phyloP scores from a whole-genome alignment of 192 early-diverging fungal genomes.

The Thamnidium elegans region DNA sequence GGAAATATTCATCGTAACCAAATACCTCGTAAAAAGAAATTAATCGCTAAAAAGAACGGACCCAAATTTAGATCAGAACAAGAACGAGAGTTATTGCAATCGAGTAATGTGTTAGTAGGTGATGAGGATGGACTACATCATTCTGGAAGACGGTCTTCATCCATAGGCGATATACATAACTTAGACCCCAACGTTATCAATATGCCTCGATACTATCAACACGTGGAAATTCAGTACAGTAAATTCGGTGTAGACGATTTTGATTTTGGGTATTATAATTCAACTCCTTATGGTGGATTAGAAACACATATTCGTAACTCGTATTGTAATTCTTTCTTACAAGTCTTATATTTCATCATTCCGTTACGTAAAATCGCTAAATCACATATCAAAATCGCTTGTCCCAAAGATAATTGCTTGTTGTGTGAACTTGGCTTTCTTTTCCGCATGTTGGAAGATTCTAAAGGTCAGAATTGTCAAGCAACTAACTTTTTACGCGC shows the following conservation, averaged over 20 bases:
- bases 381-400: slow-evolving; percentile 66
- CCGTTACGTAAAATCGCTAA: slow-evolving; percentile 66
- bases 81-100: slow-evolving; percentile 62
- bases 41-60: slow-evolving; percentile 33
- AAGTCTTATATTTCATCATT: slow-evolving; percentile 74
- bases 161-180: slow-evolving; percentile 19
- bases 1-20: slow-evolving; percentile 78
- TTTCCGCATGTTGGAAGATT: slow-evolving; percentile 87
- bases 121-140: slow-evolving; percentile 31
- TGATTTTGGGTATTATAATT: slow-evolving; percentile 97
- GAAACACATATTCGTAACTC: slow-evolving; percentile 90
- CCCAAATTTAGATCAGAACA: slow-evolving; percentile 85
- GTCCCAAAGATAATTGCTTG: slow-evolving; percentile 76
- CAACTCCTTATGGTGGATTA: slow-evolving; percentile 80
- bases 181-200: slow-evolving; percentile 37
- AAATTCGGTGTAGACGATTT: slow-evolving; percentile 98
- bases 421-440: slow-evolving; percentile 92
- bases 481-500: slow-evolving; percentile 88
- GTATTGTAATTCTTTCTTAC: slow-evolving; percentile 88
- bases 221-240: slow-evolving; percentile 86
- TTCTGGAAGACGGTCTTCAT: slow-evolving; percentile 26
- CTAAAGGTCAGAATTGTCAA: slow-evolving; percentile 92
- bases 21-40: slow-evolving; percentile 40
- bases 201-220: slow-evolving; percentile 69
- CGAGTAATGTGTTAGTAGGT: slow-evolving; percentile 34